Percentiles rank a stretch among this genome's conserved stretches.
These are phyloP conservation scores for Phellopilus nigrolimitatus DNA, from an alignment of 1,284 basidiomycete species.

Conservation along the genomic window DNA sequence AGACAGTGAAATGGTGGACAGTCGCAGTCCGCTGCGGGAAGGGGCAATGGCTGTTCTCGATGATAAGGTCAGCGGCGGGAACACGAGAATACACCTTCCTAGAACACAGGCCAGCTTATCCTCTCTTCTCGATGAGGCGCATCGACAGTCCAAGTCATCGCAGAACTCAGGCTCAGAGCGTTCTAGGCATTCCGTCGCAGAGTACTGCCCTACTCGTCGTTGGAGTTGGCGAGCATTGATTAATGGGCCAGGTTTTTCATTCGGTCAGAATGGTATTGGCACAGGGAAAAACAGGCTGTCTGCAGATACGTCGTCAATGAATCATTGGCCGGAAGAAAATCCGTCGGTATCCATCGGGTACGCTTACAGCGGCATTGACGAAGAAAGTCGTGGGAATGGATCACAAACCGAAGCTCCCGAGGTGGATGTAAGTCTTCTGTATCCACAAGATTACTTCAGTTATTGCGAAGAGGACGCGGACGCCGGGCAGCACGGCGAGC, in stretches of 20 bases:
- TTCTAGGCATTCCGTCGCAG: slow-evolving; percentile 7
- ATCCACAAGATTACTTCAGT: not conserved
- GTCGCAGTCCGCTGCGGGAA: not conserved
- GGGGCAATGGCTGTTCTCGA: not conserved
- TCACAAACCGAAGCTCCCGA: not conserved
- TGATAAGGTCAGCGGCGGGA: not conserved
- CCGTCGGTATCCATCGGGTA: slow-evolving; percentile 15
- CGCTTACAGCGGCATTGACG: slow-evolving; percentile 14
- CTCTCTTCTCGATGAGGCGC: slow-evolving; percentile 10
- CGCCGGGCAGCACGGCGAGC: not conserved
- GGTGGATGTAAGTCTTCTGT: too few relatives aligned
- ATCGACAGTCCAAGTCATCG: slow-evolving; percentile 9
- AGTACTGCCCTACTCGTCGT: slow-evolving; percentile 6
- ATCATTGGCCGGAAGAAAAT: slow-evolving; percentile 15
- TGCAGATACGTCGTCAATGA: slow-evolving; percentile 15
- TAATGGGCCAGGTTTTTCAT: slow-evolving; percentile 17
- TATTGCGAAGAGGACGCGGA: too few relatives aligned
- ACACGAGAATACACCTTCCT: not conserved
- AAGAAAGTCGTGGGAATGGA: not conserved
- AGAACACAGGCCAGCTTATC: slow-evolving; percentile 4
- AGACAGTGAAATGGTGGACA: not conserved
- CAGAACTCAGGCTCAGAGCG: slow-evolving; percentile 13
- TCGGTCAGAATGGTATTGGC: slow-evolving; percentile 14
- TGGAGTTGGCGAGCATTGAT: slow-evolving; percentile 19
- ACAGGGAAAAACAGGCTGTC: slow-evolving; percentile 19